Conservation (phyloP, 2,329 filamentous ascomycete species). For the Colletotrichum sp. region DNA sequence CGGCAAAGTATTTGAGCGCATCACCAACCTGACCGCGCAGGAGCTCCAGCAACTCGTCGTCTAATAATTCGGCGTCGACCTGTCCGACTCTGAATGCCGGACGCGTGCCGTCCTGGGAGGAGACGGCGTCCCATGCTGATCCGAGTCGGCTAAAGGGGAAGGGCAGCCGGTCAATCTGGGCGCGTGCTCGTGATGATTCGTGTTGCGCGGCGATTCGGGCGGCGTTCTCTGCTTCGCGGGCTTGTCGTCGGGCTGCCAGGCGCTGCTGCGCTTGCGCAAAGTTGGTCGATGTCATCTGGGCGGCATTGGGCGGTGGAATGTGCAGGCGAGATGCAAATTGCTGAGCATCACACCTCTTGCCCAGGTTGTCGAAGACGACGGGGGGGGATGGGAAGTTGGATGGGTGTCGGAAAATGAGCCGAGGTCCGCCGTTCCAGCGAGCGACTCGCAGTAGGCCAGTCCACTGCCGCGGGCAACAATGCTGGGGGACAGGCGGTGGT, state of each 20-base stretch:
- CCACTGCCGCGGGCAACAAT: background rate
- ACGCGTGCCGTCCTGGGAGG: constrained; percentile 76
- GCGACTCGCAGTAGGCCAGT: background rate
- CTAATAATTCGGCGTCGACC: constrained; percentile 92
- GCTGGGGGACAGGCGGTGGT: background rate
- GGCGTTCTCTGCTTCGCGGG: constrained; percentile 71
- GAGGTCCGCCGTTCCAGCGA: constrained; percentile 3
- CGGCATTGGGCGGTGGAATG: constrained; percentile 29
- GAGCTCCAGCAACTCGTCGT: constrained; percentile 89
- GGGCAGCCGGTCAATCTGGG: constrained; percentile 62
- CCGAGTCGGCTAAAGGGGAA: constrained; percentile 67
- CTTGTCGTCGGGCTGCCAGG: constrained; percentile 79
- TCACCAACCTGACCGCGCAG: constrained; percentile 87
- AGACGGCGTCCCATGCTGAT: constrained; percentile 72
- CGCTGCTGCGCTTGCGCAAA: constrained; percentile 91
- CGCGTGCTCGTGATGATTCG: constrained; percentile 58
- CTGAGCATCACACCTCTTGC: constrained; percentile 8
- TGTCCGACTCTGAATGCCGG: constrained; percentile 94
- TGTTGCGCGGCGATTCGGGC: constrained; percentile 57
- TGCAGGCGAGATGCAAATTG: constrained; percentile 3
- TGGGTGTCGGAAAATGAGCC: background rate
- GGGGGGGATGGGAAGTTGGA: background rate
- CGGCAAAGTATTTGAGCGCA: constrained; percentile 84
- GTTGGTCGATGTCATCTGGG: constrained; percentile 60
- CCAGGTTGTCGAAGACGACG: background rate